These are phyloP conservation scores for Zymoseptoria passerinii DNA, from an alignment of 2,329 filamentous ascomycete genomes.

Conservation along the genomic window DNA sequence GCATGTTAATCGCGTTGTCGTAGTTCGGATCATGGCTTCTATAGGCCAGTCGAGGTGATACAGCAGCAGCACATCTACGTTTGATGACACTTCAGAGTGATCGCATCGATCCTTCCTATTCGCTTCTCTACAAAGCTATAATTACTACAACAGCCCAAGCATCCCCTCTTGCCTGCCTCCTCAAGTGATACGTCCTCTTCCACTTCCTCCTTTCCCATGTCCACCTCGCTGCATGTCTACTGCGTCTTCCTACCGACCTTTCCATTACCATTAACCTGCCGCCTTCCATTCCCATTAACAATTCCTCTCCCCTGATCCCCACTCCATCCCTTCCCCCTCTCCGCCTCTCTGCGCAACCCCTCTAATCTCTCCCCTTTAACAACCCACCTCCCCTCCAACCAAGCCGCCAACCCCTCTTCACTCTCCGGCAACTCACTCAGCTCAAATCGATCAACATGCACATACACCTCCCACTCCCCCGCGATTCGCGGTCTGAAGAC, in stretches of 20 bases:
- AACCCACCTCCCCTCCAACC: slow-evolving; percentile 32
- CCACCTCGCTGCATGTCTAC: neutral
- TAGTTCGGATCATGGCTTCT: neutral
- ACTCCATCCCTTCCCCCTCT: neutral
- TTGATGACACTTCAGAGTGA: too few relatives aligned
- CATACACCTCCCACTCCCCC: slow-evolving; percentile 25
- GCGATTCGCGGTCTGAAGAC: slow-evolving; percentile 21
- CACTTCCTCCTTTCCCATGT: neutral
- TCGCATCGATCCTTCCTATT: too few relatives aligned
- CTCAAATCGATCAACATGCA: slow-evolving; percentile 28
- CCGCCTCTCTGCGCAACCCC: slow-evolving; percentile 6
- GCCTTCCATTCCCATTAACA: neutral
- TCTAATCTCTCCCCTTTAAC: slow-evolving; percentile 31
- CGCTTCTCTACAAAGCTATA: neutral
- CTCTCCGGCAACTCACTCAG: slow-evolving; percentile 23
- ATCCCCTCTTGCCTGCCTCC: neutral
- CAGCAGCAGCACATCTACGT: neutral
- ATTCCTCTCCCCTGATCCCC: neutral
- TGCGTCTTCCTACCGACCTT: neutral
- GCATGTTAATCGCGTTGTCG: neutral
- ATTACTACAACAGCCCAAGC: neutral
- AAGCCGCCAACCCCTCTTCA: slow-evolving; percentile 26
- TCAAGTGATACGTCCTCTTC: neutral
- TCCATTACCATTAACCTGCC: too few relatives aligned
- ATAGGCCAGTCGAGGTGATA: neutral